These are phyloP conservation scores for Boletus bicolor DNA, from an alignment of 768 basidiomycete species.

Conservation along the genomic window DNA sequence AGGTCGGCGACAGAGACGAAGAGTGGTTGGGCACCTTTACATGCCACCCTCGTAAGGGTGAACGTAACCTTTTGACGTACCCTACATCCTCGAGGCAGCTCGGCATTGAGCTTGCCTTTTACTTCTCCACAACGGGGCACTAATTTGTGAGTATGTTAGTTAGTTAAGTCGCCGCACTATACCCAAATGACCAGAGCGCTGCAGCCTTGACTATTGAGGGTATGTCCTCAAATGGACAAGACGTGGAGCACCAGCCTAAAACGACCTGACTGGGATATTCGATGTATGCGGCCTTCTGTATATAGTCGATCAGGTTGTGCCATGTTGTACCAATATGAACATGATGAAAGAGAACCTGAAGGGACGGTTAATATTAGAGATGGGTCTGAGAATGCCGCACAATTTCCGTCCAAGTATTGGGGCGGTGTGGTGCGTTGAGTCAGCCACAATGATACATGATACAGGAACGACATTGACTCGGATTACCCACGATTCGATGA, in stretches of 20 bases:
- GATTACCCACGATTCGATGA: background rate
- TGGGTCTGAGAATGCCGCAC: background rate
- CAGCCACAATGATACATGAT: too few species aligned
- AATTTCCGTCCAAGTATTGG: background rate
- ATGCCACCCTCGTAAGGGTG: background rate
- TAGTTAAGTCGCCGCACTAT: background rate
- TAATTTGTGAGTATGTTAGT: background rate
- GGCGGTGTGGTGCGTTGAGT: background rate
- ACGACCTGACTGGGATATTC: background rate
- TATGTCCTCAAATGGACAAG: background rate
- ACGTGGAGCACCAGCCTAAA: background rate
- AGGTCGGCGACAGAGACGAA: background rate
- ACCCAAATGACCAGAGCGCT: background rate
- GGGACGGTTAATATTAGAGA: background rate
- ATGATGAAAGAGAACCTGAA: background rate
- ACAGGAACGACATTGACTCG: too few species aligned
- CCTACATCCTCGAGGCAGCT: slow-evolving; percentile 4
- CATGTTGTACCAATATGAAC: background rate
- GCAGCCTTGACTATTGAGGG: background rate
- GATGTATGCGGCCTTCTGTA: background rate
- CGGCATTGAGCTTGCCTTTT: background rate
- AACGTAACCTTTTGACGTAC: background rate
- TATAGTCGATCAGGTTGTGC: background rate
- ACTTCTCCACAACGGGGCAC: background rate
- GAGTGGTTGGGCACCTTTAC: background rate